Percentiles rank a stretch among this genome's conserved stretches.
phyloP scores from a whole-genome alignment of 306 rosid genomes.

The Ceratonia siliqua region DNA sequence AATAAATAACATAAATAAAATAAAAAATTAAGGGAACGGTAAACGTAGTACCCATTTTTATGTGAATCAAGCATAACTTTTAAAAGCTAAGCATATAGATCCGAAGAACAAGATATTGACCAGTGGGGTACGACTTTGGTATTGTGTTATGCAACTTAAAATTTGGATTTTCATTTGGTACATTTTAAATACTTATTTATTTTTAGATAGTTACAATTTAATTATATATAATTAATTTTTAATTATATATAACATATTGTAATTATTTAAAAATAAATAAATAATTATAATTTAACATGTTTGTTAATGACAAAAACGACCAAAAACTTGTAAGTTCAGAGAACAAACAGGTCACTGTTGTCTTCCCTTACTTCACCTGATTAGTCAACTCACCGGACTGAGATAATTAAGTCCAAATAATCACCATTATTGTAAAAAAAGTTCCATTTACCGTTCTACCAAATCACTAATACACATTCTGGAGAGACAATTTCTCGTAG shows the following conservation, averaged over 20 bases:
- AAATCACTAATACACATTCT: neutral
- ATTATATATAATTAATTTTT: too few species aligned
- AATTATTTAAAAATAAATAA: too few species aligned
- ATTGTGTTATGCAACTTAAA: too few species aligned
- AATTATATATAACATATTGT: too few species aligned
- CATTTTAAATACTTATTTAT: too few species aligned
- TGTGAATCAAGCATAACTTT: neutral
- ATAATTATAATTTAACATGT: neutral
- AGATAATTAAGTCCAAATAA: neutral
- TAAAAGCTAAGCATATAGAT: neutral
- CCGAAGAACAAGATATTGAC: neutral
- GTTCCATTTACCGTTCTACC: constrained; percentile 13
- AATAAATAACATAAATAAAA: too few species aligned
- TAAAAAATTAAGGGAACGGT: too few species aligned
- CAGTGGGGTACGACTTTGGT: neutral
- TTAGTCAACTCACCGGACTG: neutral
- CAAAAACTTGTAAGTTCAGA: neutral
- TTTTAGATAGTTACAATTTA: too few species aligned
- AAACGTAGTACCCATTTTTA: too few species aligned
- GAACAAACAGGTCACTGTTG: neutral
- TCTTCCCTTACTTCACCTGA: constrained; percentile 1
- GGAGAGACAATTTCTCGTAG: neutral
- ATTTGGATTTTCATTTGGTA: too few species aligned
- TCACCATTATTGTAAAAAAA: neutral
- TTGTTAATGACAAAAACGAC: constrained; percentile 1